Evolutionary conservation across 163 green algal genomes (phyloP).

Genomic region (Chlorella variabilis): DNA sequence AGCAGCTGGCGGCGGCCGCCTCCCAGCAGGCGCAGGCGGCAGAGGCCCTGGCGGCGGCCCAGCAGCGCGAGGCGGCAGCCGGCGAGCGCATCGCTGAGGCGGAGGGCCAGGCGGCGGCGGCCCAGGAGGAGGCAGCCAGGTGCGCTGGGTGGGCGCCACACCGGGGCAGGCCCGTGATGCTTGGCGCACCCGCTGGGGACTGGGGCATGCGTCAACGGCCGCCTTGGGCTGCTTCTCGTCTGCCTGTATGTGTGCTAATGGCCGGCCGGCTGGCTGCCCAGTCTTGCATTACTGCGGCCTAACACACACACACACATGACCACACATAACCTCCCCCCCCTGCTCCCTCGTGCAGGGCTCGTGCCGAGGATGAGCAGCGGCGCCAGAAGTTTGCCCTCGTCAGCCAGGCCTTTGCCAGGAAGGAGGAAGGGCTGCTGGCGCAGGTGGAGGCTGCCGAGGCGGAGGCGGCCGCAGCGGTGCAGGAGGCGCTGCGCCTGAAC

Average conservation of each 20-base stretch:
- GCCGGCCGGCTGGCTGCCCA: too few relatives aligned
- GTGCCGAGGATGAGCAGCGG: slow-evolving; percentile 40
- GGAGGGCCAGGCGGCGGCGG: slow-evolving; percentile 3
- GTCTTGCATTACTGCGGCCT: too few relatives aligned
- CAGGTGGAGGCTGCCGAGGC: slow-evolving; percentile 36
- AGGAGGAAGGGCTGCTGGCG: slow-evolving; percentile 41
- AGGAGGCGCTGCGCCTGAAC: background rate
- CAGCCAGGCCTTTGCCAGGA: slow-evolving; percentile 40
- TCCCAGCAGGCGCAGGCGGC: slow-evolving; percentile 19
- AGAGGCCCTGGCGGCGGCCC: background rate
- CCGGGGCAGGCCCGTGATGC: too few relatives aligned
- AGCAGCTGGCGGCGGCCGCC: slow-evolving; percentile 3
- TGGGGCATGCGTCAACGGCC: too few relatives aligned
- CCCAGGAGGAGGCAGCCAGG: slow-evolving; percentile 26
- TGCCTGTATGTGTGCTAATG: too few relatives aligned
- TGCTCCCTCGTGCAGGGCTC: slow-evolving; percentile 2
- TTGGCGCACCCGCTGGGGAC: too few relatives aligned
- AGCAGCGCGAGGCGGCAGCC: slow-evolving; percentile 11
- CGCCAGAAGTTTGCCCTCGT: slow-evolving; percentile 41
- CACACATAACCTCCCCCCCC: too few relatives aligned
- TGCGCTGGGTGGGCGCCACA: background rate
- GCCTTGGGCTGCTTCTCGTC: too few relatives aligned
- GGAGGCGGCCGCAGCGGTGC: background rate
- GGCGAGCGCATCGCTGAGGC: background rate
- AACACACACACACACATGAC: too few relatives aligned